A percentile compares a stretch with the other conserved stretches of the same genome.
These are phyloP conservation scores for Thuja plicata DNA, from an alignment of 83 land plant genomes.

Conservation along the genomic window DNA sequence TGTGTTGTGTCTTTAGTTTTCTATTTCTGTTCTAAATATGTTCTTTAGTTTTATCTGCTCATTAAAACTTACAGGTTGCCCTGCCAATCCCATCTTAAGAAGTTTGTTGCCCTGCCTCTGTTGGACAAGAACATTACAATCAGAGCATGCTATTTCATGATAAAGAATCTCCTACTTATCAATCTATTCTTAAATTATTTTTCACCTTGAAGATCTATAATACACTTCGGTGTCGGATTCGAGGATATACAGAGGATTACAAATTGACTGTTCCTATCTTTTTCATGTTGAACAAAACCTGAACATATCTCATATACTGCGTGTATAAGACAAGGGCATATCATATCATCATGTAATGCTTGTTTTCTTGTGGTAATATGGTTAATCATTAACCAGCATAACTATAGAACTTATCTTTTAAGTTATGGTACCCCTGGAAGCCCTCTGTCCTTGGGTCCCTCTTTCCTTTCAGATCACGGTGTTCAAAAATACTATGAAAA, in stretches of 20 bases:
- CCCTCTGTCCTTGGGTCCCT: background rate
- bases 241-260: background rate
- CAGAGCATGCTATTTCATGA: background rate
- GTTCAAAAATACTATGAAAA: conserved; percentile 7
- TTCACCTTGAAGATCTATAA: background rate
- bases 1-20: too few relatives aligned
- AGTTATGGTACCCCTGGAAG: background rate
- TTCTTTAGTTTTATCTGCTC: too few relatives aligned
- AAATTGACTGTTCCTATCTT: background rate
- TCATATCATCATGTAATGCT: background rate
- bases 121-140: background rate
- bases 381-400: background rate
- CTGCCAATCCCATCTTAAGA: background rate
- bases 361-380: background rate
- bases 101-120: background rate
- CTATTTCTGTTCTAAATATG: too few relatives aligned
- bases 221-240: background rate
- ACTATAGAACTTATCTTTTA: background rate
- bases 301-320: background rate
- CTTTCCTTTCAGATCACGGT: conserved; percentile 3
- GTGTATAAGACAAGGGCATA: background rate
- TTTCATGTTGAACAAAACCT: background rate
- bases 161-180: background rate
- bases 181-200: background rate
- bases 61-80: too few relatives aligned